Conservation (phyloP, 192 early-diverging fungal genomes). For the Podila epigama region DNA sequence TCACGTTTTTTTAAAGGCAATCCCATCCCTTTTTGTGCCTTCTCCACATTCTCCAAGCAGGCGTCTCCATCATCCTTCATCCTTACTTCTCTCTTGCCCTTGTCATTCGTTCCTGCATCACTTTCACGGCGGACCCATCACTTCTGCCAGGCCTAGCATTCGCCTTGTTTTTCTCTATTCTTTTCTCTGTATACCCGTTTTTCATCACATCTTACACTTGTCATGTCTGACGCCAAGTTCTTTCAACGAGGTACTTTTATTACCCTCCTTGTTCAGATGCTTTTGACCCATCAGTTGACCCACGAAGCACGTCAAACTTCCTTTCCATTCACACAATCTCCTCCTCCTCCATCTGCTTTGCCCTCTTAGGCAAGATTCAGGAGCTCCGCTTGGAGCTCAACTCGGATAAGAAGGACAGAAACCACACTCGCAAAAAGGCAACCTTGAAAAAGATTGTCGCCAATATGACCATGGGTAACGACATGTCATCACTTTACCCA, state of each 20-base stretch:
- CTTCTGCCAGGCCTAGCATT: background rate
- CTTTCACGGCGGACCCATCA: background rate
- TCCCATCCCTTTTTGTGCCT: background rate
- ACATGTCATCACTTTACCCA: constrained; percentile 93
- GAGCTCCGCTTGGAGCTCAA: constrained; percentile 88
- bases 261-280: background rate
- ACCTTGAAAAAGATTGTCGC: constrained; percentile 96
- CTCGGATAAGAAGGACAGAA: constrained; percentile 84
- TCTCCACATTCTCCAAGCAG: background rate
- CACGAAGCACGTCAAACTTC: background rate
- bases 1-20: no score
- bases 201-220: background rate
- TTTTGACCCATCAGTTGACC: background rate
- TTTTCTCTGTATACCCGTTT: background rate
- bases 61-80: background rate
- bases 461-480: constrained; percentile 99
- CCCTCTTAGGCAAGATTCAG: constrained; percentile 83
- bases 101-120: background rate
- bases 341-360: background rate
- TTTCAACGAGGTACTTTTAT: constrained; percentile 60
- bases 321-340: background rate
- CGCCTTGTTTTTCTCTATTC: background rate
- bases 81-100: background rate
- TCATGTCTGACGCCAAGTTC: constrained; percentile 65
- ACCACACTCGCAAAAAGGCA: constrained; percentile 82